Conservation (phyloP, 2,329 filamentous ascomycete species). For the Pseudogymnoascus sp. region DNA sequence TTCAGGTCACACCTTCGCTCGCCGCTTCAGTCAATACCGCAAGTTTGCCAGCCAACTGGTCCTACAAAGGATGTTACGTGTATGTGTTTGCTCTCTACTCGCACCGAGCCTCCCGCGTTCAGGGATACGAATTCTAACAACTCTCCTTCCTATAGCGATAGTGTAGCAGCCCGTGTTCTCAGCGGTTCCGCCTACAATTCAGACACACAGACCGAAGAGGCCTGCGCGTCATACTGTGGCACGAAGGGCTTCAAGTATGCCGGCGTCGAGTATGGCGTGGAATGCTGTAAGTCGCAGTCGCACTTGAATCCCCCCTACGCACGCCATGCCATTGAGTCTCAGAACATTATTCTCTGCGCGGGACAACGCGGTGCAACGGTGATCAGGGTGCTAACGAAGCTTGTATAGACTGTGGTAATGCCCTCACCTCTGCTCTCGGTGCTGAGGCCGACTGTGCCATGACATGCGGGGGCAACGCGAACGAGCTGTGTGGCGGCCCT, state of each 20-base stretch:
- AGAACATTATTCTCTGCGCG: not conserved
- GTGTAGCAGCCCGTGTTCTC: constrained; percentile 15
- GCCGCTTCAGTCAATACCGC: not conserved
- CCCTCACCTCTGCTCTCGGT: not conserved
- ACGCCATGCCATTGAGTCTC: not conserved
- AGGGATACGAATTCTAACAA: not conserved
- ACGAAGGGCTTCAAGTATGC: constrained; percentile 20
- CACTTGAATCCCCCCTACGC: not conserved
- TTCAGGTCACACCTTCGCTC: not conserved
- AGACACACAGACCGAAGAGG: constrained; percentile 21
- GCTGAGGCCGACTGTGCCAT: constrained; percentile 12
- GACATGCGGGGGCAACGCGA: constrained; percentile 24
- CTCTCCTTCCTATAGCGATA: constrained; percentile 8
- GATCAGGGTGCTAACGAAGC: constrained; percentile 13
- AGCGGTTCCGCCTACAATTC: constrained; percentile 16
- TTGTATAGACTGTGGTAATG: constrained; percentile 17
- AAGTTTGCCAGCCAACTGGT: not conserved
- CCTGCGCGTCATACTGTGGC: constrained; percentile 21
- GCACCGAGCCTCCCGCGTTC: not conserved
- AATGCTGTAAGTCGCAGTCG: constrained; percentile 23
- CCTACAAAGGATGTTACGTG: constrained; percentile 6
- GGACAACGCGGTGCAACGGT: not conserved
- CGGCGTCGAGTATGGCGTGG: constrained; percentile 22
- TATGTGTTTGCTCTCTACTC: not conserved
- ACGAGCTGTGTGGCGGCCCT: constrained; percentile 29